A percentile compares a stretch with the other conserved stretches of the same genome.
Evolutionary conservation across 345 rosid genomes (phyloP).

Genomic region (Combretum micranthum): DNA sequence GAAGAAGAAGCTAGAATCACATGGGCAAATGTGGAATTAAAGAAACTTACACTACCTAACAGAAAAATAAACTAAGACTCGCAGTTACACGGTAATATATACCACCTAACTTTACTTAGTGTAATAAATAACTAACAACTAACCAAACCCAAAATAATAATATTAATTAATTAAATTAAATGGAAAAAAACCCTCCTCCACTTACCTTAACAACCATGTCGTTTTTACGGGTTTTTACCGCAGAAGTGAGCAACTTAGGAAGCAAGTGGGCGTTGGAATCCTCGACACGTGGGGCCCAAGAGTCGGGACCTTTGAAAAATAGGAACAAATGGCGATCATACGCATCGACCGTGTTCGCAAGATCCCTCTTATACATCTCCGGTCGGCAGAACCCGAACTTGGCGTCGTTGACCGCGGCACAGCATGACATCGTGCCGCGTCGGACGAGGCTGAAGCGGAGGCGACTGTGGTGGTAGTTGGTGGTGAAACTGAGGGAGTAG

Average conservation of each 20-base stretch:
- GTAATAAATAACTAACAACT: background rate
- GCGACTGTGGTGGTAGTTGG: background rate
- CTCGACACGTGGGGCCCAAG: conserved; percentile 70
- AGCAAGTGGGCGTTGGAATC: conserved; percentile 46
- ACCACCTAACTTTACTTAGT: no score
- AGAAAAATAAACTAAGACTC: no score
- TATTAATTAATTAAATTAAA: no score
- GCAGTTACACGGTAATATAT: no score
- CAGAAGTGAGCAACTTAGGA: conserved; percentile 54
- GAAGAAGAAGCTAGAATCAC: no score
- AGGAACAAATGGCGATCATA: conserved; percentile 84
- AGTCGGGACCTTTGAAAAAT: conserved; percentile 46
- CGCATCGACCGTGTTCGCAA: conserved; percentile 55
- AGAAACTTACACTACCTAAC: no score
- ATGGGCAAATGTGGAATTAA: no score
- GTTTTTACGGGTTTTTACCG: conserved; percentile 57
- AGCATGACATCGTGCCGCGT: conserved; percentile 33
- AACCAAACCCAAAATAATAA: background rate
- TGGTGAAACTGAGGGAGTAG: no score
- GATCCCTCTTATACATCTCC: conserved; percentile 69
- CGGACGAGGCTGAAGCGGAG: conserved; percentile 2
- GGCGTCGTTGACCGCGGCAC: conserved; percentile 43
- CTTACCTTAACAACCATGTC: conserved; percentile 54
- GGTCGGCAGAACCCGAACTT: conserved; percentile 68
- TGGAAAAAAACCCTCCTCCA: background rate